These are phyloP conservation scores for Exophiala sideris DNA, from an alignment of 2,329 filamentous ascomycete genomes.

Conservation along the genomic window DNA sequence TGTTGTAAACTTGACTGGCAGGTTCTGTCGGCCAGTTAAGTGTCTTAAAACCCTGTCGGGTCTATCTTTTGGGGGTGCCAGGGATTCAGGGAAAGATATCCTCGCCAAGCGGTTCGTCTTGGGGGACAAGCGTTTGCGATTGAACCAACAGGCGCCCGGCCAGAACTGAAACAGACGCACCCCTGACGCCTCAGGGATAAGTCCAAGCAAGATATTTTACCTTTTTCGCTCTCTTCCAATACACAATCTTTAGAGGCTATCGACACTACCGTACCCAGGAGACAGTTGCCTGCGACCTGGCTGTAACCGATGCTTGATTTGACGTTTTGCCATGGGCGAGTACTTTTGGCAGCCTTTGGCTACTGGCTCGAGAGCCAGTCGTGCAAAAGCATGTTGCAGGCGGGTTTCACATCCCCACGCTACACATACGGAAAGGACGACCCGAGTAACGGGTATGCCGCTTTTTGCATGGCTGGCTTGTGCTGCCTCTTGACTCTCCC, in stretches of 20 bases:
- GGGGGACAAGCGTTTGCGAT: too few species aligned
- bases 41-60: background rate
- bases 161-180: too few species aligned
- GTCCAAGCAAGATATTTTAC: too few species aligned
- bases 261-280: too few species aligned
- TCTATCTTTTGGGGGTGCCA: background rate
- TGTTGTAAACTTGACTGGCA: background rate
- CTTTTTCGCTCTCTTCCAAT: background rate
- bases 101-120: too few species aligned
- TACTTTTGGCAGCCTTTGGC: constrained; percentile 3
- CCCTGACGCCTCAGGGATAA: too few species aligned
- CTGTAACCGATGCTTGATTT: constrained; percentile 22
- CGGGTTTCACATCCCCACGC: constrained; percentile 7
- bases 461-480: constrained; percentile 3
- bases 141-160: too few species aligned
- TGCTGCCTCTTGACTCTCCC: constrained; percentile 1
- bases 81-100: too few species aligned
- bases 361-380: background rate
- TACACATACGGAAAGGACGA: constrained; percentile 2
- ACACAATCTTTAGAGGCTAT: background rate
- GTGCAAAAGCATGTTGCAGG: background rate
- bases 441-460: constrained; percentile 1
- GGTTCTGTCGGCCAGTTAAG: background rate
- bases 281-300: constrained; percentile 9
- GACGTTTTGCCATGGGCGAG: constrained; percentile 6